These are phyloP conservation scores for Tagetes erecta DNA, from an alignment of 129 eudicot genomes.

Conservation along the genomic window DNA sequence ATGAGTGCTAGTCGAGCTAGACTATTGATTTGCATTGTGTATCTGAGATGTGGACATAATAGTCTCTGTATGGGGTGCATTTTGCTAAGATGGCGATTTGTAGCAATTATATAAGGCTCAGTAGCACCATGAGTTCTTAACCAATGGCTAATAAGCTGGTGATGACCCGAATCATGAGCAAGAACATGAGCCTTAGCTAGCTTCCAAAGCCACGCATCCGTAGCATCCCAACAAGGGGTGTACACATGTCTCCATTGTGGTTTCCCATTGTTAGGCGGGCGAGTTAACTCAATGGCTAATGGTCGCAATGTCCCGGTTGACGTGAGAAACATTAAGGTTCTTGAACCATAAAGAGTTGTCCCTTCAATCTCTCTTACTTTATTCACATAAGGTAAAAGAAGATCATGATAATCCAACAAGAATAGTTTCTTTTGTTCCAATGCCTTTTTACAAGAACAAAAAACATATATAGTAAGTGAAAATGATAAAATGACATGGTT, in stretches of 20 bases:
- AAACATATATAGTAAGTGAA: not conserved
- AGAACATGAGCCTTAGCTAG: slow-evolving; percentile 74
- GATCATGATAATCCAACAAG: slow-evolving; percentile 67
- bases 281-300: slow-evolving; percentile 70
- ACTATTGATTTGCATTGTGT: slow-evolving; percentile 75
- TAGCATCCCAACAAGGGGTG: slow-evolving; percentile 48
- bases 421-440: slow-evolving; percentile 60
- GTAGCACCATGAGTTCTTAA: slow-evolving; percentile 65
- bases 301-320: slow-evolving; percentile 50
- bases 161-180: slow-evolving; percentile 80
- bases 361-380: slow-evolving; percentile 60
- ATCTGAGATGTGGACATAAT: slow-evolving; percentile 69
- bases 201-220: slow-evolving; percentile 72
- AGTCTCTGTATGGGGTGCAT: slow-evolving; percentile 69
- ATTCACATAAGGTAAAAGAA: slow-evolving; percentile 65
- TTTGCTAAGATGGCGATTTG: slow-evolving; percentile 62
- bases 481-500: not conserved
- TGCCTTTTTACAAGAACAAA: slow-evolving; percentile 39
- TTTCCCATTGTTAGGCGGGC: slow-evolving; percentile 60
- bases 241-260: slow-evolving; percentile 69
- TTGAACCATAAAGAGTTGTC: slow-evolving; percentile 72
- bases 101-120: slow-evolving; percentile 76
- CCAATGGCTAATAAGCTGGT: slow-evolving; percentile 80
- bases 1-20: slow-evolving; percentile 63
- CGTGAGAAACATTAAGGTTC: slow-evolving; percentile 63